Conservation (phyloP, 139 green algal species). For the Chlamydomonas incerta region DNA sequence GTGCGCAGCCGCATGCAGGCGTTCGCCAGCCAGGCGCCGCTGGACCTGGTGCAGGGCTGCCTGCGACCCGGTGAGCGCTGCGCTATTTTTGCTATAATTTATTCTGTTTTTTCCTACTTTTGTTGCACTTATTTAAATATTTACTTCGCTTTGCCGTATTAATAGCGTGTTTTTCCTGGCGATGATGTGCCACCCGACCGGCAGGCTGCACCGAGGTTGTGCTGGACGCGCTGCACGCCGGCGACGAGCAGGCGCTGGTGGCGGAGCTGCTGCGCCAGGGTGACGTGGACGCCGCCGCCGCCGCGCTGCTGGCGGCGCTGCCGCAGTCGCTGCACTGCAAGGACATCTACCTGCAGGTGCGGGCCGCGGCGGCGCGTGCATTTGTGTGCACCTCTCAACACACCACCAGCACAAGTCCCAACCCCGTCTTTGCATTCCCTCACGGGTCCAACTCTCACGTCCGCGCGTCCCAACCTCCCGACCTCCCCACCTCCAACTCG, state of each 20-base stretch:
- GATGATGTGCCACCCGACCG: too few species aligned
- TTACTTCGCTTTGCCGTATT: too few species aligned
- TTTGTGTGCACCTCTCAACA: background rate
- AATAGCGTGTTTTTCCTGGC: too few species aligned
- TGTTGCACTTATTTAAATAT: too few species aligned
- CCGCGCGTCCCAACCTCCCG: too few species aligned
- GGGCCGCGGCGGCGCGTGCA: too few species aligned
- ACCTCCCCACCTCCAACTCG: too few species aligned
- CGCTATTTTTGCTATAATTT: too few species aligned
- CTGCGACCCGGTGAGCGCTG: slow-evolving; percentile 5
- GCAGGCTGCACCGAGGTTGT: slow-evolving; percentile 38
- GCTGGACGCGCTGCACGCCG: slow-evolving; percentile 13
- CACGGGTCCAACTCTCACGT: too few species aligned
- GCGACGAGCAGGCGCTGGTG: background rate
- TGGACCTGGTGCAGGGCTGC: slow-evolving; percentile 41
- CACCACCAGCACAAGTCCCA: background rate
- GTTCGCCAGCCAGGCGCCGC: background rate
- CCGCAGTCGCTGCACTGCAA: background rate
- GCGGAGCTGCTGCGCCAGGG: slow-evolving; percentile 6
- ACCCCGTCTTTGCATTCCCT: too few species aligned
- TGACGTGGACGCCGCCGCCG: background rate
- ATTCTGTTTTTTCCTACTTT: too few species aligned
- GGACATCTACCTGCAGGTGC: slow-evolving; percentile 23
- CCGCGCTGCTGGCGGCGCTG: slow-evolving; percentile 36
- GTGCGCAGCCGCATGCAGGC: slow-evolving; percentile 17